Base-by-base conservation (phyloP, 345 rosid species). In the Dipteronia sinensis region DNA sequence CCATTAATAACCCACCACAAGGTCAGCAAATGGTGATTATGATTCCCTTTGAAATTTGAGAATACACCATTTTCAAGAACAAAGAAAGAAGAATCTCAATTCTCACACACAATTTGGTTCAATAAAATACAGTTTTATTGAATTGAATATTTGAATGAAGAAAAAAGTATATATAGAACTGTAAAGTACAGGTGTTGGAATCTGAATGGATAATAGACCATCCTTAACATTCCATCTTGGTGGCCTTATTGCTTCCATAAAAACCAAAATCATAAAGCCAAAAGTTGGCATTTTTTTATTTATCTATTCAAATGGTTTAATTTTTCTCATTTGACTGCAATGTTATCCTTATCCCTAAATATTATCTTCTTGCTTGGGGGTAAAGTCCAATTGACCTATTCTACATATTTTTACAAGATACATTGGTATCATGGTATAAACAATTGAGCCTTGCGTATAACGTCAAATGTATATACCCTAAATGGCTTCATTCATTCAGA, bases 201-300 rank as follows among this genome's bases (percentile, higher is more conserved):
- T 80, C 62, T 67, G 47, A 74, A 69, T 56, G 78, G 78, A 40
- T 27, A 51, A 20, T 3, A 25, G 65, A 46, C 22, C 67, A 2
- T 56, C 58, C 22, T 71, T 51, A 31, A 70, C 65, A 71, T 81
- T 86, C 85, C 44, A 78, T 19, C 47, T 76, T 20, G 82, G 76
- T 73, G 81, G 73, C 82, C 66, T 75, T 20, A 38, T 42, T 38
- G 70, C 58, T 25, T 67, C 67, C 22, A 31, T 17, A 11, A 44
- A 51, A 51, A 61, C 44, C 40, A 64, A 40, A 16, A 46, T 56
- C 46, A 20, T 42, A 66, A 75, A 10, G 31, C 68, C 34, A 22
- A 62, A 40, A 13, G 13, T 23, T 10, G 23, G 42, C 31, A 16
- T 8, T n/a, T 61, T 22, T 34, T 34, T 34, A 34, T 34, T 34